Evolutionary conservation across 805 yeast species (phyloP).

Genomic region (Myxozyma udenii): DNA sequence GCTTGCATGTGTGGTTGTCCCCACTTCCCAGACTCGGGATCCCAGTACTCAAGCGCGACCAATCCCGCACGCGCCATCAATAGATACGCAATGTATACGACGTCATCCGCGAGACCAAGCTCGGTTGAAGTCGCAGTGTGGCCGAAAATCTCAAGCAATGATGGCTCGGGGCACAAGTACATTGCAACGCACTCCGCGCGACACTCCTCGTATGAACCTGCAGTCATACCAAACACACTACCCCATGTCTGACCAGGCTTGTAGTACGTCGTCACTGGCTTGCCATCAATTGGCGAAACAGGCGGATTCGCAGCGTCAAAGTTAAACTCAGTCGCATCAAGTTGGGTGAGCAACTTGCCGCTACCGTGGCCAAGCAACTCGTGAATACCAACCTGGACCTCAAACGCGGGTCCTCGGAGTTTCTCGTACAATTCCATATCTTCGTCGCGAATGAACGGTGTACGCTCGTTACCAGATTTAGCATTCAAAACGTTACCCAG

Average conservation of each 20-base stretch:
- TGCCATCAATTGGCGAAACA: constrained; percentile 52
- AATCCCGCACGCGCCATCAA: constrained; percentile 89
- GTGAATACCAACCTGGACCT: constrained; percentile 91
- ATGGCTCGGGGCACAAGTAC: constrained; percentile 66
- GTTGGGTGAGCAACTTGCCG: constrained; percentile 62
- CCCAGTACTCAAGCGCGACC: constrained; percentile 80
- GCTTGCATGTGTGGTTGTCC: constrained; percentile 97
- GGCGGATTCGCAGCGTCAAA: constrained; percentile 67
- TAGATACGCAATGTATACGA: constrained; percentile 61
- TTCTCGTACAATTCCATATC: constrained; percentile 60
- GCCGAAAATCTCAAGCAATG: constrained; percentile 71
- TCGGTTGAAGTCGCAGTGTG: constrained; percentile 50
- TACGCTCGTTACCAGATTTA: constrained; percentile 62
- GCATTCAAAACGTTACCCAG: constrained; percentile 82
- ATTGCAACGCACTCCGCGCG: constrained; percentile 89
- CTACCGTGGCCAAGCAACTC: constrained; percentile 90
- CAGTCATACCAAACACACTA: constrained; percentile 70
- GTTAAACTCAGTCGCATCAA: constrained; percentile 57
- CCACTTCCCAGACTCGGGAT: constrained; percentile 77
- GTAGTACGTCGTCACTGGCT: constrained; percentile 66
- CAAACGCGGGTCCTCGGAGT: constrained; percentile 67
- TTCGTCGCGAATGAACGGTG: constrained; percentile 58
- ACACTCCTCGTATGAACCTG: constrained; percentile 90
- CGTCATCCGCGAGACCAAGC: constrained; percentile 44
- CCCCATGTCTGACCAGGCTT: constrained; percentile 89